phyloP scores from a whole-genome alignment of 345 rosid genomes.

The Salix udensis region DNA sequence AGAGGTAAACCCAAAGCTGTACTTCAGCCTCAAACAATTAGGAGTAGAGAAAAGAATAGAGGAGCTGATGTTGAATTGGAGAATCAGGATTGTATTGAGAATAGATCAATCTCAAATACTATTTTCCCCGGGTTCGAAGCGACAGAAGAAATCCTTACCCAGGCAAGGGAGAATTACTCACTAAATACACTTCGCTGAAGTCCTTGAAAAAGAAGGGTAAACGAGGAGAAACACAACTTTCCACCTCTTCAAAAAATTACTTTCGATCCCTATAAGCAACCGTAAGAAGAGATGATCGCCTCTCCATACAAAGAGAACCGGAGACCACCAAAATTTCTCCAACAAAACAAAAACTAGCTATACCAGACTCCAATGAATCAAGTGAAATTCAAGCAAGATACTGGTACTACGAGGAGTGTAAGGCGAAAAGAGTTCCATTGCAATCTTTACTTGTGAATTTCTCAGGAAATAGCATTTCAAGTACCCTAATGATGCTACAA shows the following conservation, averaged over 20 bases:
- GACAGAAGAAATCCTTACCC: constrained; percentile 55
- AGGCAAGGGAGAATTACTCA: constrained; percentile 78
- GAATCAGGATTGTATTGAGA: constrained; percentile 24
- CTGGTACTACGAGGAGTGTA: not conserved
- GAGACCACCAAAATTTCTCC: constrained; percentile 20
- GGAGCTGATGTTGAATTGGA: constrained; percentile 26
- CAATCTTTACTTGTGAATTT: constrained; percentile 40
- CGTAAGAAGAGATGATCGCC: constrained; percentile 30
- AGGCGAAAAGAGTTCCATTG: constrained; percentile 45
- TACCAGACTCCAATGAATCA: constrained; percentile 20
- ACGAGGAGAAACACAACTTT: constrained; percentile 33
- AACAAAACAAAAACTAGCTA: constrained; percentile 24
- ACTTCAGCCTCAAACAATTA: constrained; percentile 56
- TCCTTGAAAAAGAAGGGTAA: constrained; percentile 44
- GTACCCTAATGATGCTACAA: constrained; percentile 21
- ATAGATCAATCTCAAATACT: constrained; percentile 21
- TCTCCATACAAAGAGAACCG: constrained; percentile 49
- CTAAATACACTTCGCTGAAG: constrained; percentile 49
- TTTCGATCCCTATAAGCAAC: constrained; percentile 25
- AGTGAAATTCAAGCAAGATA: constrained; percentile 35
- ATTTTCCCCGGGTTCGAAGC: constrained; percentile 32
- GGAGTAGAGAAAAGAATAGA: constrained; percentile 33
- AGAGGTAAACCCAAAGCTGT: constrained; percentile 61
- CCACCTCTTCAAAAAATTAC: constrained; percentile 29
- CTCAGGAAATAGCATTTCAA: constrained; percentile 27